These are phyloP conservation scores for Kodamaea restingae DNA, from an alignment of 805 yeast genomes.

Conservation along the genomic window DNA sequence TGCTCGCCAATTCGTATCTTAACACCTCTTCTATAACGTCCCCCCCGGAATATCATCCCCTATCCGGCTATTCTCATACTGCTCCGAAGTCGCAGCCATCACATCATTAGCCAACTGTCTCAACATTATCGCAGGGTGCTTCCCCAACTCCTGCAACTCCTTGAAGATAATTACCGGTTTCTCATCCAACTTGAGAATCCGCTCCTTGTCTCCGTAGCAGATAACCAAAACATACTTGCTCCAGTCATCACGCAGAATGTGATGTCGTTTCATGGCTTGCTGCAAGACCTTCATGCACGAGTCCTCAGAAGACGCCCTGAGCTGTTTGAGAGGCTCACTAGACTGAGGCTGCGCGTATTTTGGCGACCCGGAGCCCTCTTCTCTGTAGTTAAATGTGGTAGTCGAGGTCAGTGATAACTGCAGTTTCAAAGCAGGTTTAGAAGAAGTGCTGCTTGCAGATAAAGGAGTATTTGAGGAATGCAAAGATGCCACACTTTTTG, in stretches of 20 bases:
- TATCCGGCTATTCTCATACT: slow-evolving; percentile 36
- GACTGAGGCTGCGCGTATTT: slow-evolving; percentile 5
- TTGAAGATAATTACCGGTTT: slow-evolving; percentile 83
- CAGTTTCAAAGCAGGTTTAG: slow-evolving; percentile 8
- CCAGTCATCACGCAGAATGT: slow-evolving; percentile 76
- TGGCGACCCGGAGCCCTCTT: slow-evolving; percentile 8
- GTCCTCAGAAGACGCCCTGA: slow-evolving; percentile 84
- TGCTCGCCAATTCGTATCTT: no score
- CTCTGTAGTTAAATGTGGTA: slow-evolving; percentile 6
- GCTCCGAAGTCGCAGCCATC: slow-evolving; percentile 9
- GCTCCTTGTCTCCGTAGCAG: slow-evolving; percentile 86
- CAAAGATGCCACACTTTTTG: slow-evolving; percentile 14
- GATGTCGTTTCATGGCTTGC: slow-evolving; percentile 84
- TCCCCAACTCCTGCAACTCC: slow-evolving; percentile 78
- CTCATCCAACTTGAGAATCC: slow-evolving; percentile 78
- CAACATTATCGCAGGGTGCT: slow-evolving; percentile 88
- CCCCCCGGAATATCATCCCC: slow-evolving; percentile 46
- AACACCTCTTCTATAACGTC: slow-evolving; percentile 20
- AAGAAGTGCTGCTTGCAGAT: slow-evolving; percentile 4
- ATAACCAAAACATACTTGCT: slow-evolving; percentile 83
- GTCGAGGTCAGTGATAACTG: slow-evolving; percentile 6
- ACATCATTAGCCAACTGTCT: slow-evolving; percentile 65
- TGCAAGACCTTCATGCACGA: slow-evolving; percentile 85
- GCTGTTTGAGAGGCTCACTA: slow-evolving; percentile 72
- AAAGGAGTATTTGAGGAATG: slow-evolving; percentile 8